Evolutionary conservation across 345 rosid species (phyloP).

Genomic region (Bretschneidera sinensis): DNA sequence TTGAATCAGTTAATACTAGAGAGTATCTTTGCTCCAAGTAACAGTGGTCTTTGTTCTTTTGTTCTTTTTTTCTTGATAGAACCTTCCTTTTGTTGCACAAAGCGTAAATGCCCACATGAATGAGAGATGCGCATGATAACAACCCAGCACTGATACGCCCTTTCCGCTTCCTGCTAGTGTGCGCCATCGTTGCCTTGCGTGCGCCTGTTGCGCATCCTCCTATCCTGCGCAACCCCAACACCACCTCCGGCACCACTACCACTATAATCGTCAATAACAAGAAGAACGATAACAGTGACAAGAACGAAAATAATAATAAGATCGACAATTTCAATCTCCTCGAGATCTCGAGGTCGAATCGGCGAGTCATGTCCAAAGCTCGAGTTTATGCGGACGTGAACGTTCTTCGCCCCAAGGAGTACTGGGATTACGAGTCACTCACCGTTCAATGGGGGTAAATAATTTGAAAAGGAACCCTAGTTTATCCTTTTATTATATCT

Average conservation of each 20-base stretch:
- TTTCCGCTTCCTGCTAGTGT: constrained; percentile 37
- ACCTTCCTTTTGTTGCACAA: no score
- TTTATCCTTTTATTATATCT: neutral
- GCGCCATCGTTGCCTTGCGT: constrained; percentile 44
- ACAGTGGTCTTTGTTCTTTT: neutral
- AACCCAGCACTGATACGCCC: constrained; percentile 11
- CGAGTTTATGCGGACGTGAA: constrained; percentile 83
- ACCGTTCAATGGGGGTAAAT: constrained; percentile 82
- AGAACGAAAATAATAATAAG: no score
- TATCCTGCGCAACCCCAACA: constrained; percentile 27
- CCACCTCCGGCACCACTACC: constrained; percentile 8
- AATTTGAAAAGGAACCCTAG: neutral
- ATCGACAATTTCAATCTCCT: constrained; percentile 14
- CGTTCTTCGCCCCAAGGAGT: constrained; percentile 83
- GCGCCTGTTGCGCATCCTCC: constrained; percentile 48
- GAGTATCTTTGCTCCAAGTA: no score
- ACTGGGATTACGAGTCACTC: constrained; percentile 88
- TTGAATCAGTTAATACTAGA: no score
- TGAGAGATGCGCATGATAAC: constrained; percentile 21
- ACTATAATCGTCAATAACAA: no score
- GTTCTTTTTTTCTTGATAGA: neutral
- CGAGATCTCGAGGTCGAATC: constrained; percentile 35
- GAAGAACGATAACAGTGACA: neutral
- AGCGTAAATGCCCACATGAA: constrained; percentile 12
- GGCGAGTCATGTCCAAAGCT: constrained; percentile 73